Base-by-base conservation (phyloP, 768 basidiomycete species). In the Lentinula guzmanii region DNA sequence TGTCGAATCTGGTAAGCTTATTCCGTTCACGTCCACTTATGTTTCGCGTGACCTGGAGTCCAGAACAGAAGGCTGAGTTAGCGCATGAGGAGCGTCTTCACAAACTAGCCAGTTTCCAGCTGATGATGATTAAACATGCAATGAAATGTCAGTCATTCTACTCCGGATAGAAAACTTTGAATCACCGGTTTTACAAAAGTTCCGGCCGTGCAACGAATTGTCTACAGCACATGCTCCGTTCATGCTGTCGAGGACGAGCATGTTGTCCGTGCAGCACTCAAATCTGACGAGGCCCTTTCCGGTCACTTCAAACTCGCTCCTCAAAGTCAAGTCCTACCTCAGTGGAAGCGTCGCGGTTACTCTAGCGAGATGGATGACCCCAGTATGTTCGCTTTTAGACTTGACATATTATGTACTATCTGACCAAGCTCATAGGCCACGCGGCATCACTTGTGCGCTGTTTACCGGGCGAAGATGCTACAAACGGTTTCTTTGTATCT, bases 401-500 rank as follows among this genome's bases (percentile, higher is more conserved):
- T 43, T 16, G 21, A 34, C 52, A 46, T n/a, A 31, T 60, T 37
- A 15, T 18, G 43, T 31, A 57, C 5, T 16, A 21, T 41, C 18
- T 8, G 21, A 16, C 15, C 4, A 53, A 7, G 5, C 55, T n/a
- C 24, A 31, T 64, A 88, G 87, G 70, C 21, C 71, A 84, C 62
- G 87, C 90, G 4, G 72, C 76, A 4, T 85, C 85, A 10, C 70
- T 91, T 18, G 68, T 94, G 31, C 85, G 92, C 16, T 93, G 91
- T 70, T 81, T 82, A 31, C 86, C 92, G 13, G 85, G 86, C 58
- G 91, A 90, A 63, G 95, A 98, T 68, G 85, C 82, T 41, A 94
- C 92, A 11, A 98, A 98, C 68, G 97, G 97, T 0, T 99, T 99
- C 77, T 99, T 99, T 67, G 95, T 99, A 24, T 87, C 92, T n/a